A percentile compares a stretch with the other conserved stretches of the same genome.
These are phyloP conservation scores for Paracoccidioides lutzii DNA, from an alignment of 2,329 filamentous ascomycete species.

Conservation along the genomic window DNA sequence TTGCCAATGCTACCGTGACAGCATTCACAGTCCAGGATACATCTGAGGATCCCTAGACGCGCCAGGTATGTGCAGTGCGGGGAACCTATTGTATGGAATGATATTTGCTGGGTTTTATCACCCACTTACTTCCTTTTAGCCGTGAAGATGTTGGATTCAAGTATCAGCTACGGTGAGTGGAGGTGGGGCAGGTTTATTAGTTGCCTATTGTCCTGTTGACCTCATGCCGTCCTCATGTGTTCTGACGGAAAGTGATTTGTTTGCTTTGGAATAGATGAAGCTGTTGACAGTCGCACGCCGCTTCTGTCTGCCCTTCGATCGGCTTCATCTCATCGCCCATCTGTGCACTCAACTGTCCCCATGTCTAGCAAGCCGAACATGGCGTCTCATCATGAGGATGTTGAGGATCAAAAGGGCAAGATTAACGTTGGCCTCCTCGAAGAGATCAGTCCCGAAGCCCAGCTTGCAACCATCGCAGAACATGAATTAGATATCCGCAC, in stretches of 20 bases:
- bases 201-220: too few relatives aligned
- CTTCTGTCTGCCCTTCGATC: neutral
- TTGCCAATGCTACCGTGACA: too few relatives aligned
- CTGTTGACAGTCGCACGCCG: neutral
- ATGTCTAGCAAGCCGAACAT: neutral
- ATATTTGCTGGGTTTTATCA: too few relatives aligned
- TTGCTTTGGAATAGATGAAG: neutral
- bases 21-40: too few relatives aligned
- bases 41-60: too few relatives aligned
- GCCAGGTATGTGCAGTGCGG: too few relatives aligned
- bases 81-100: too few relatives aligned
- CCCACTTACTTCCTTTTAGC: too few relatives aligned
- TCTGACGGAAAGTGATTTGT: neutral
- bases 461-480: constrained; percentile 23
- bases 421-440: constrained; percentile 3
- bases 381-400: neutral
- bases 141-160: neutral
- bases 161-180: neutral
- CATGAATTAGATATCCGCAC: constrained; percentile 24
- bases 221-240: neutral
- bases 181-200: neutral
- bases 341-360: neutral
- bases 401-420: neutral
- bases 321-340: neutral
- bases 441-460: constrained; percentile 17